Evolutionary conservation across 1,284 basidiomycete genomes (phyloP), one percentile per base, ranked within the genome.

Genomic region (Ceratorhiza oryzae-sativae): DNA sequence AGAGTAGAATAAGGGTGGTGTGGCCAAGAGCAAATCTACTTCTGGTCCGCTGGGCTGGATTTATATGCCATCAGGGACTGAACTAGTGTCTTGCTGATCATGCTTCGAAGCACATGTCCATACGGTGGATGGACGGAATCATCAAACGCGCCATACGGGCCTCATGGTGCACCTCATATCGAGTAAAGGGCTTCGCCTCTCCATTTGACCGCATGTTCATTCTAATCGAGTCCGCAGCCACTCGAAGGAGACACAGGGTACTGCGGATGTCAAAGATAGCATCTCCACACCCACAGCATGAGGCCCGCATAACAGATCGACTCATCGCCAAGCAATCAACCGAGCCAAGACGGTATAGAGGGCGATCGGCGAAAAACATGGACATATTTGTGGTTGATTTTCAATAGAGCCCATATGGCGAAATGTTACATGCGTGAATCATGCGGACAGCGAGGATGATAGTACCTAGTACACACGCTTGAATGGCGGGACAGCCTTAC

Each of bases 401-500:
- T 63, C 25, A 49, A n/a, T 63, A 46, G 45, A 63, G 53, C 32
- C 53, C 27, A 45, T 32, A n/a, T 34, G 53, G 32, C 53, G 15
- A 36, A 56, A 36, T 1, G 53, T 1, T 56, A 56, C 53, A 56
- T 56, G 53, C 30, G 42, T 18, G 30, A 13, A 20, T 56, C 53
- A 20, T 56, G 32, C 20, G 23, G 23, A 10, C 39, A 23, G 13
- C 3, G 34, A 27, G 32, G 10, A 13, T 18, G 30, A 36, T 36
- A 49, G 36, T 41, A 51, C 36, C 48, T 75, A 93, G 81, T 93
- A 93, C 59, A 91, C 90, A 81, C 91, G 92, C 84, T 93, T 93
- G 86, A 93, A 93, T 20, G 92, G 92, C 76, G 92, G 92, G 32
- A 94, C 90, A 56, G 88, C 78, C 84, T 93, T 97, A 90, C 95